Conservation (phyloP, 768 basidiomycete species). For the Xerocomellus amylosporus region DNA sequence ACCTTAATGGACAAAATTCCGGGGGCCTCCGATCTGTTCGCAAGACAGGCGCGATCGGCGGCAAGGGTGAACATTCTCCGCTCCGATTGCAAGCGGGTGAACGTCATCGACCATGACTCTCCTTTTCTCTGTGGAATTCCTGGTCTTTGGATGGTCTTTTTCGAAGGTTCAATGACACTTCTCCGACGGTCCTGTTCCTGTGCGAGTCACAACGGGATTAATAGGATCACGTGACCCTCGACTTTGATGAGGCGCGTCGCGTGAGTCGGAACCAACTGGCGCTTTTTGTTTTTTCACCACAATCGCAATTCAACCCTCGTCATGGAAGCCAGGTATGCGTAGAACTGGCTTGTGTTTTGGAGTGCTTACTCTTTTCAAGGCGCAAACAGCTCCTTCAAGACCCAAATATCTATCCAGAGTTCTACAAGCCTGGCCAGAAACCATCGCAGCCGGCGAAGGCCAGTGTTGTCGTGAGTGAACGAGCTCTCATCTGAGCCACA, state of each 20-base stretch:
- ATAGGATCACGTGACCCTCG: slow-evolving; percentile 23
- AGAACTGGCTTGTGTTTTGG: too few relatives aligned
- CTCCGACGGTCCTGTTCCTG: too few relatives aligned
- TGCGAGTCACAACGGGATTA: too few relatives aligned
- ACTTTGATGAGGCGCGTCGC: slow-evolving; percentile 24
- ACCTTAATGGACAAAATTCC: too few relatives aligned
- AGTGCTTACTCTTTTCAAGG: slow-evolving; percentile 7
- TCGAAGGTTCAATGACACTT: too few relatives aligned
- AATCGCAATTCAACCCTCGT: neutral
- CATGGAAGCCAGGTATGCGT: slow-evolving; percentile 30
- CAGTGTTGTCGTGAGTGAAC: slow-evolving; percentile 24
- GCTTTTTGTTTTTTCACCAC: slow-evolving; percentile 3
- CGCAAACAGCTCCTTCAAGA: slow-evolving; percentile 28
- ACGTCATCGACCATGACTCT: too few relatives aligned
- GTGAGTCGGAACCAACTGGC: slow-evolving; percentile 5
- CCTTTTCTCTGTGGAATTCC: too few relatives aligned
- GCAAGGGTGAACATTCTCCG: neutral
- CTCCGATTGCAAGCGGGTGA: neutral
- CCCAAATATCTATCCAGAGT: slow-evolving; percentile 29
- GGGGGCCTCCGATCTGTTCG: neutral
- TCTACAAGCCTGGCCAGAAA: slow-evolving; percentile 24
- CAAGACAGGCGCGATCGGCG: neutral
- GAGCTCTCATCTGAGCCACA: neutral
- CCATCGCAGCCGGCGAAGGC: slow-evolving; percentile 1
- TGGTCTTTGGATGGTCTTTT: neutral